A percentile compares a stretch with the other conserved stretches of the same genome.
phyloP scores from a whole-genome alignment of 1,284 basidiomycete species.

The Sanghuangporus baumii region DNA sequence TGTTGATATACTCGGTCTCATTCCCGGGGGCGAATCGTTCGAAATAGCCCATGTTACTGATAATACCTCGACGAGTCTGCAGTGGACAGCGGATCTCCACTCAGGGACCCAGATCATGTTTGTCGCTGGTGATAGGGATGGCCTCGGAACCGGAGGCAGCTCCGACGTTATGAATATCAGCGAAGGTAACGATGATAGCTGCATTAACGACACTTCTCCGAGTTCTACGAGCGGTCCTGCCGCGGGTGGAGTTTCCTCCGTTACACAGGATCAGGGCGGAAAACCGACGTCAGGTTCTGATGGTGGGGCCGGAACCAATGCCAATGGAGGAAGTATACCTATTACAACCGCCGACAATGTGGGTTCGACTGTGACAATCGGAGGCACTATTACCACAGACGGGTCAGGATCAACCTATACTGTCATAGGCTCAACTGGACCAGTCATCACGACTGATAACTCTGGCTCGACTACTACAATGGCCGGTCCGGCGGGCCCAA shows the following conservation, averaged over 20 bases:
- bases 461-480: not conserved
- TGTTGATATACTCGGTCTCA: conserved; percentile 15
- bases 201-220: conserved; percentile 16
- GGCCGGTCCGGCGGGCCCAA: not conserved
- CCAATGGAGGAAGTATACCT: not conserved
- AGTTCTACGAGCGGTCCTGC: conserved; percentile 13
- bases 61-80: not conserved
- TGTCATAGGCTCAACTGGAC: not conserved
- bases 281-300: not conserved
- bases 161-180: conserved; percentile 15
- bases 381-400: not conserved
- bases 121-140: conserved; percentile 17
- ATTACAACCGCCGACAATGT: not conserved
- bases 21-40: conserved; percentile 18
- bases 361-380: not conserved
- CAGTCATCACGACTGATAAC: not conserved
- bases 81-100: conserved; percentile 13
- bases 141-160: conserved; percentile 17
- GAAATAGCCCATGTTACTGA: conserved; percentile 14
- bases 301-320: not conserved
- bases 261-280: not conserved
- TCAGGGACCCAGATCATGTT: conserved; percentile 15
- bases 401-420: not conserved
- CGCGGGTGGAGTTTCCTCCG: conserved; percentile 10
- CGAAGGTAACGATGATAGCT: conserved; percentile 5